These are phyloP conservation scores for Pterulicium gracile DNA, from an alignment of 1,284 basidiomycete species.

Conservation along the genomic window DNA sequence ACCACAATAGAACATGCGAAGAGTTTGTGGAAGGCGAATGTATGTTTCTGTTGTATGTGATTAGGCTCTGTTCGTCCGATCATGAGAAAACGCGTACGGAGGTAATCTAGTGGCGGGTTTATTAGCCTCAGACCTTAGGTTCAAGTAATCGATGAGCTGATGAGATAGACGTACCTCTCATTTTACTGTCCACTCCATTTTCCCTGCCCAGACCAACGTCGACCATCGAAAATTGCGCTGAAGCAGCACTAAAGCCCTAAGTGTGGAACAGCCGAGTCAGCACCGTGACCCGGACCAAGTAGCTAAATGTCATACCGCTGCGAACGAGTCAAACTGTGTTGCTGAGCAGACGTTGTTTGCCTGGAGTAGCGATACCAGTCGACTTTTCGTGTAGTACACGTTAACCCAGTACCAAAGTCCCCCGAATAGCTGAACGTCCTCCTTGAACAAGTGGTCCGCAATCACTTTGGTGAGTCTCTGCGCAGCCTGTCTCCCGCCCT, in stretches of 20 bases:
- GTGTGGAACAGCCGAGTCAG: too few relatives aligned
- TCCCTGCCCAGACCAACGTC: conserved; percentile 57
- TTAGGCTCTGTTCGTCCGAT: not conserved
- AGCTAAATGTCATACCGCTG: conserved; percentile 30
- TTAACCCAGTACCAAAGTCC: conserved; percentile 63
- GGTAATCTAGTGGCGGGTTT: too few relatives aligned
- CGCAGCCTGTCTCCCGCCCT: conserved; percentile 59
- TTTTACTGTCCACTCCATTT: conserved; percentile 58
- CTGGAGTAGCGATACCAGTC: conserved; percentile 38
- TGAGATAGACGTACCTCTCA: conserved; percentile 42
- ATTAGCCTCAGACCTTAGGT: too few relatives aligned
- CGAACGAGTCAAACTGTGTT: conserved; percentile 59
- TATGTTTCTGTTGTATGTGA: conserved; percentile 71
- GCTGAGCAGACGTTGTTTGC: conserved; percentile 42
- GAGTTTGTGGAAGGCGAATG: conserved; percentile 61
- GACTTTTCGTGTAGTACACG: conserved; percentile 55
- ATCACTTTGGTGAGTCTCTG: conserved; percentile 56
- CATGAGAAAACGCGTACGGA: not conserved
- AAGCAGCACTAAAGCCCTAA: conserved; percentile 61
- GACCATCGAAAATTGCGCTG: conserved; percentile 55
- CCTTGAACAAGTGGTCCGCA: conserved; percentile 47
- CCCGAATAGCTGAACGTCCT: conserved; percentile 44
- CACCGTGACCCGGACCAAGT: too few relatives aligned
- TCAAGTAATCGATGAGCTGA: too few relatives aligned
- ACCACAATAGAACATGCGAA: conserved; percentile 66